Conservation (phyloP, 23 red algal genomes). For the Agarophyton chilense region DNA sequence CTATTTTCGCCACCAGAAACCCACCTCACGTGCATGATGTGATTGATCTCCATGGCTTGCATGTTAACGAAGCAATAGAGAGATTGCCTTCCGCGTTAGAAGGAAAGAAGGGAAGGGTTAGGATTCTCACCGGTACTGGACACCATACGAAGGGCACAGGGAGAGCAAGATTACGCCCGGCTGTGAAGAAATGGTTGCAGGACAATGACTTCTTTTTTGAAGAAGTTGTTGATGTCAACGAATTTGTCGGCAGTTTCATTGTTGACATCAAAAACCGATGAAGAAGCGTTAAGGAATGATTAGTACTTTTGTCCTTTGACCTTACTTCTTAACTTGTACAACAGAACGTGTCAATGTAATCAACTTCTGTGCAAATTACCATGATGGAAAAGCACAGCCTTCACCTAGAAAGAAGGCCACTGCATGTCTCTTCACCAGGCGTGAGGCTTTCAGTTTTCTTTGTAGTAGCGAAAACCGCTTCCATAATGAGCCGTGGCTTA, state of each 20-base stretch:
- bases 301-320: slow-evolving; percentile 3
- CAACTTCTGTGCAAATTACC: neutral
- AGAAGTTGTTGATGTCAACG: slow-evolving; percentile 77
- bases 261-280: slow-evolving; percentile 46
- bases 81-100: slow-evolving; percentile 63
- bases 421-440: neutral
- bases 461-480: too few relatives aligned
- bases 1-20: slow-evolving; percentile 58
- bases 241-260: slow-evolving; percentile 72
- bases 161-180: slow-evolving; percentile 66
- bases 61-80: slow-evolving; percentile 74
- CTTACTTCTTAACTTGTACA: slow-evolving; percentile 13
- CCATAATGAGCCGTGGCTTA: too few relatives aligned
- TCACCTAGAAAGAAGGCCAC: neutral
- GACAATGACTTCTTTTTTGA: slow-evolving; percentile 74
- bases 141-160: slow-evolving; percentile 67
- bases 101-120: slow-evolving; percentile 10
- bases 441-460: neutral
- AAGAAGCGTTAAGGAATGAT: slow-evolving; percentile 1
- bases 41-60: slow-evolving; percentile 76
- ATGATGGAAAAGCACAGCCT: neutral
- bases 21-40: slow-evolving; percentile 54
- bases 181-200: slow-evolving; percentile 66
- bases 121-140: slow-evolving; percentile 66
- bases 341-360: slow-evolving; percentile 8